These are phyloP conservation scores for Gracilaria vermiculophylla DNA, from an alignment of 23 red algal species.

Conservation along the genomic window DNA sequence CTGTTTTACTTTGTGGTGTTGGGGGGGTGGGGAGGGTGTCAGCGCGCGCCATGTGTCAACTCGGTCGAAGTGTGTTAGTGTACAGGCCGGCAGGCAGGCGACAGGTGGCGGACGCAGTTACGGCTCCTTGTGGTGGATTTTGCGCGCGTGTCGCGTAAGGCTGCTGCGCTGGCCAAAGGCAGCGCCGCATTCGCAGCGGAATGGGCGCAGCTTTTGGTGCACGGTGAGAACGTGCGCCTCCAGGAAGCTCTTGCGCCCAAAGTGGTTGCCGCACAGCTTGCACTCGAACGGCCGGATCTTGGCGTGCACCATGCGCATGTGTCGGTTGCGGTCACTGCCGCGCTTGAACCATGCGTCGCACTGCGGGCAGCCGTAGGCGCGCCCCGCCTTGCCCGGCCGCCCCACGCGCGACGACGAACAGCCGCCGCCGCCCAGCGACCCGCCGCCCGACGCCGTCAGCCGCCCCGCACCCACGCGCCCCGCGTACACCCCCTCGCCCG, in stretches of 20 bases:
- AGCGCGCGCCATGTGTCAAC: too few species aligned
- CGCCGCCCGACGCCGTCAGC: background rate
- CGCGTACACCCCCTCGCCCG: background rate
- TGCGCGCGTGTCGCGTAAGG: conserved; percentile 63
- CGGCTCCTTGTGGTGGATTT: conserved; percentile 60
- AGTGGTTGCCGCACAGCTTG: conserved; percentile 61
- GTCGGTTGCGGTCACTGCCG: conserved; percentile 54
- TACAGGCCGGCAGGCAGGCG: background rate
- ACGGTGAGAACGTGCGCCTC: conserved; percentile 69
- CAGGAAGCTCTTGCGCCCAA: conserved; percentile 59
- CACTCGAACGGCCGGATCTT: conserved; percentile 76
- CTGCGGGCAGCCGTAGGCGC: conserved; percentile 73
- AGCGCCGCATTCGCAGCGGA: conserved; percentile 61
- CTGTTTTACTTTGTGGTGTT: too few species aligned
- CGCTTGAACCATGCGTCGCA: conserved; percentile 64
- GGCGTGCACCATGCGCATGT: conserved; percentile 78
- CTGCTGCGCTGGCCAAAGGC: conserved; percentile 67
- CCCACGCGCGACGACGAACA: background rate
- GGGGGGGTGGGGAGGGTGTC: too few species aligned
- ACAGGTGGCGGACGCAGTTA: background rate
- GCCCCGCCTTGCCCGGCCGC: background rate
- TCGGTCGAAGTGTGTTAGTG: background rate
- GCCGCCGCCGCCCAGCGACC: background rate
- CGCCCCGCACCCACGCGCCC: background rate
- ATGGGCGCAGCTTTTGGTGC: conserved; percentile 62